Conservation (phyloP, 768 basidiomycete genomes). For the Tricholoma hemisulphureum region DNA sequence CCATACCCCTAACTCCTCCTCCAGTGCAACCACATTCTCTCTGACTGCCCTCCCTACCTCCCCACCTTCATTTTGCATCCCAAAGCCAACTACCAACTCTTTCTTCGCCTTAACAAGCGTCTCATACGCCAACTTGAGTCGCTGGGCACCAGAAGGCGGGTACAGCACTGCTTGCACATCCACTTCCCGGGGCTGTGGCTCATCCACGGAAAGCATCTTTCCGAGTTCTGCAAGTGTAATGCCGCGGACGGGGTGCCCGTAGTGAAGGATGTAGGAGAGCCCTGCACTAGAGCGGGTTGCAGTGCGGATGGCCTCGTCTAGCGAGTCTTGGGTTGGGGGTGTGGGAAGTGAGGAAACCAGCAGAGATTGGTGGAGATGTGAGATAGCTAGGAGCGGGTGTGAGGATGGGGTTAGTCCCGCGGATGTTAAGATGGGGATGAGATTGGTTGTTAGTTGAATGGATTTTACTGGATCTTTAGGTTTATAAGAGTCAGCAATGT, state of each 20-base stretch:
- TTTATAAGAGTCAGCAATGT: constrained; percentile 1
- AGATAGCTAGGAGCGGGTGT: constrained; percentile 75
- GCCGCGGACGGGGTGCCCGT: constrained; percentile 76
- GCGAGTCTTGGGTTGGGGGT: constrained; percentile 41
- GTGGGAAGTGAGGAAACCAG: constrained; percentile 51
- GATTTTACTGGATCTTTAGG: constrained; percentile 57
- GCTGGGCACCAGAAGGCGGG: constrained; percentile 65
- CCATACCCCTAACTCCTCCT: constrained; percentile 76
- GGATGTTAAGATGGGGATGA: constrained; percentile 62
- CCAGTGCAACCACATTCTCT: constrained; percentile 56
- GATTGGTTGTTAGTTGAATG: constrained; percentile 56
- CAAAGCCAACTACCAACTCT: constrained; percentile 72
- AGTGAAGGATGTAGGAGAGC: constrained; percentile 47
- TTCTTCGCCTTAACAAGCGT: constrained; percentile 59
- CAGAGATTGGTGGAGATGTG: constrained; percentile 69
- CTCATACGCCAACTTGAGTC: constrained; percentile 64
- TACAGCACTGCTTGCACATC: constrained; percentile 32
- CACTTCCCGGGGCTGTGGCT: constrained; percentile 46
- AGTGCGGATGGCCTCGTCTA: constrained; percentile 64
- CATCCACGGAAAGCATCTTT: constrained; percentile 78
- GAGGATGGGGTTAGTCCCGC: constrained; percentile 60
- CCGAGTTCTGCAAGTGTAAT: constrained; percentile 77
- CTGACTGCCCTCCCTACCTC: constrained; percentile 64
- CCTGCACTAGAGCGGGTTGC: constrained; percentile 56
- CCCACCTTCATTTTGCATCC: constrained; percentile 66